phyloP scores from a whole-genome alignment of 2,329 filamentous ascomycete genomes.

The Cephalotrichum gorgonifer region DNA sequence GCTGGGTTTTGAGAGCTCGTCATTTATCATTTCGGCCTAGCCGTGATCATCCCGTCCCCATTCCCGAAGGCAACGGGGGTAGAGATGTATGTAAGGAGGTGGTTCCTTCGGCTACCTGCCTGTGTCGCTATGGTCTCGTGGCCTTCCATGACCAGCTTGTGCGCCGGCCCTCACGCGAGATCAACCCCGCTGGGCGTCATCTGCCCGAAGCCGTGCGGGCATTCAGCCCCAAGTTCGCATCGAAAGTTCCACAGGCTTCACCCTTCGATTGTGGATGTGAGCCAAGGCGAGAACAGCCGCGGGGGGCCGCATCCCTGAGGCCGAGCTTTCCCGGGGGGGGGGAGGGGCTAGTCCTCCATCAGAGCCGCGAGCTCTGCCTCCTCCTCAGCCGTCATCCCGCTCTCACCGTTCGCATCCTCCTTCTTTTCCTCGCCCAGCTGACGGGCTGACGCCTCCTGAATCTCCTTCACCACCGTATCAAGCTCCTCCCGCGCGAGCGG shows the following conservation, averaged over 20 bases:
- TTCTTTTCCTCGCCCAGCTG: slow-evolving; percentile 40
- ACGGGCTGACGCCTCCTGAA: slow-evolving; percentile 34
- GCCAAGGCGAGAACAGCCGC: background rate
- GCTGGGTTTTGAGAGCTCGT: background rate
- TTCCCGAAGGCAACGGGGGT: background rate
- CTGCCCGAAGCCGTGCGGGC: background rate
- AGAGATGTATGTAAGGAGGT: background rate
- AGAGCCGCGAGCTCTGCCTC: slow-evolving; percentile 86
- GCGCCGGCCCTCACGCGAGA: background rate
- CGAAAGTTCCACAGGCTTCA: background rate
- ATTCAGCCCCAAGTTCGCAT: background rate
- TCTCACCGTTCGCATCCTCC: slow-evolving; percentile 29
- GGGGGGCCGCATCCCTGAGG: background rate
- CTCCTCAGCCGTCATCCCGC: slow-evolving; percentile 73
- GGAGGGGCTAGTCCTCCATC: slow-evolving; percentile 52
- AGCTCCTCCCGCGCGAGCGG: slow-evolving; percentile 52
- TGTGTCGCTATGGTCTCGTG: background rate
- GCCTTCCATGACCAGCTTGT: background rate
- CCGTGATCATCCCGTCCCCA: background rate
- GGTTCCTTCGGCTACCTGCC: background rate
- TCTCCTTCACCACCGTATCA: slow-evolving; percentile 36
- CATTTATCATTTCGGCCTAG: background rate
- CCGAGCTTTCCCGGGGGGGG: background rate
- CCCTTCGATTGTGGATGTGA: background rate
- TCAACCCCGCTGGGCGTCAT: background rate